Percentiles rank a stretch among this genome's conserved stretches.
Evolutionary conservation across 257 asterid species (phyloP).

Genomic region (Lycium ferocissimum): DNA sequence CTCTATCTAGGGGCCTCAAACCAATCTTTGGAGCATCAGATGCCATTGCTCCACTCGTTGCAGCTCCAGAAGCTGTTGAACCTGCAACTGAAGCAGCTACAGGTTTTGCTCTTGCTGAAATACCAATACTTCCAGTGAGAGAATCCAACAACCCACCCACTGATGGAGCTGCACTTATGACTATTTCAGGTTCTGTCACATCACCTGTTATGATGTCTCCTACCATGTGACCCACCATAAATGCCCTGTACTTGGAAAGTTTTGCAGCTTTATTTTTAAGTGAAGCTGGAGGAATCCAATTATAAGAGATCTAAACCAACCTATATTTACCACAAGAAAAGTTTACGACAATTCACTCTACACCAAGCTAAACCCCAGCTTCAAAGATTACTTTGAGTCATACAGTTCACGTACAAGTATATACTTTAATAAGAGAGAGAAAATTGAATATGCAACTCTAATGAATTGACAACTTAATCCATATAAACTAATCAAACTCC

Average conservation of each 20-base stretch:
- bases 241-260: slow-evolving; percentile 61
- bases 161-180: slow-evolving; percentile 76
- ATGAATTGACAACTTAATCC: background rate
- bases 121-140: slow-evolving; percentile 94
- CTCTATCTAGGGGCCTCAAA: slow-evolving; percentile 86
- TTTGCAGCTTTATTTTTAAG: slow-evolving; percentile 23
- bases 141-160: slow-evolving; percentile 97
- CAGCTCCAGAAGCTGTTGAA: slow-evolving; percentile 71
- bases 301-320: slow-evolving; percentile 16
- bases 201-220: slow-evolving; percentile 90
- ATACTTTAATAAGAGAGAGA: background rate
- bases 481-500: background rate
- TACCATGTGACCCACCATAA: slow-evolving; percentile 73
- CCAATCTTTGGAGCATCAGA: slow-evolving; percentile 81
- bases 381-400: background rate
- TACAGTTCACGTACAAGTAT: slow-evolving; percentile 3
- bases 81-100: slow-evolving; percentile 77
- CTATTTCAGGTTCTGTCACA: slow-evolving; percentile 82
- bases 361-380: slow-evolving; percentile 18
- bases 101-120: slow-evolving; percentile 90
- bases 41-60: slow-evolving; percentile 65
- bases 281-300: slow-evolving; percentile 19
- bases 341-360: background rate
- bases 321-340: background rate
- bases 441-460: background rate